phyloP scores from a whole-genome alignment of 805 yeast genomes.

The Teunomyces tritomae region DNA sequence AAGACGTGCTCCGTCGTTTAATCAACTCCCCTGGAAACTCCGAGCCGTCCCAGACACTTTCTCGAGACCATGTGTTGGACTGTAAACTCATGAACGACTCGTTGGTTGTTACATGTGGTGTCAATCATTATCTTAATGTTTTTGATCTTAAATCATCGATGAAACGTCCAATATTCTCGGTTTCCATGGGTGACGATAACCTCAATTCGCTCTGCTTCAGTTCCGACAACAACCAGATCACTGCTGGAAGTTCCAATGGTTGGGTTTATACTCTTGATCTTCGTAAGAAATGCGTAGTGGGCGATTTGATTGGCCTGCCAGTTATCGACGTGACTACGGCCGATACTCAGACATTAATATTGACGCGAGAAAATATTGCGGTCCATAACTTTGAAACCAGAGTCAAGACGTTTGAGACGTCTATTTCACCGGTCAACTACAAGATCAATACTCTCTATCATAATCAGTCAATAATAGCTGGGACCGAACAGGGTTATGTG shows the following conservation, averaged over 20 bases:
- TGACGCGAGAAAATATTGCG: not conserved
- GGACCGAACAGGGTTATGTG: constrained; percentile 18
- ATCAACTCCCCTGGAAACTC: constrained; percentile 2
- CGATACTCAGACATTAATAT: not conserved
- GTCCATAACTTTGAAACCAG: not conserved
- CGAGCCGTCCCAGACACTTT: not conserved
- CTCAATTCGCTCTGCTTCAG: constrained; percentile 18
- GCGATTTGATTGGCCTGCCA: not conserved
- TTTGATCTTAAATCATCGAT: constrained; percentile 20
- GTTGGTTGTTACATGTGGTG: constrained; percentile 25
- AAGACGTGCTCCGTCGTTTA: constrained; percentile 8
- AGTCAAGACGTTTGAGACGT: not conserved
- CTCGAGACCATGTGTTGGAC: constrained; percentile 17
- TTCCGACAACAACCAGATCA: constrained; percentile 5
- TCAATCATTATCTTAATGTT: constrained; percentile 19
- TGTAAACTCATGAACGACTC: constrained; percentile 17
- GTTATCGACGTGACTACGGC: not conserved
- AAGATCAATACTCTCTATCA: constrained; percentile 7
- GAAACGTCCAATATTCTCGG: constrained; percentile 12
- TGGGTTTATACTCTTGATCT: constrained; percentile 21
- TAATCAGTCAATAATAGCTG: constrained; percentile 12
- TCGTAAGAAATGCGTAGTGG: constrained; percentile 8
- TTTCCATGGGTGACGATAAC: constrained; percentile 22
- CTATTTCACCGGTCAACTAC: constrained; percentile 1
- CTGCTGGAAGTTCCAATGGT: constrained; percentile 23